Percentiles rank a stretch among this genome's conserved stretches.
Evolutionary conservation across 805 yeast species (phyloP).

Genomic region (Starmerella powellii): DNA sequence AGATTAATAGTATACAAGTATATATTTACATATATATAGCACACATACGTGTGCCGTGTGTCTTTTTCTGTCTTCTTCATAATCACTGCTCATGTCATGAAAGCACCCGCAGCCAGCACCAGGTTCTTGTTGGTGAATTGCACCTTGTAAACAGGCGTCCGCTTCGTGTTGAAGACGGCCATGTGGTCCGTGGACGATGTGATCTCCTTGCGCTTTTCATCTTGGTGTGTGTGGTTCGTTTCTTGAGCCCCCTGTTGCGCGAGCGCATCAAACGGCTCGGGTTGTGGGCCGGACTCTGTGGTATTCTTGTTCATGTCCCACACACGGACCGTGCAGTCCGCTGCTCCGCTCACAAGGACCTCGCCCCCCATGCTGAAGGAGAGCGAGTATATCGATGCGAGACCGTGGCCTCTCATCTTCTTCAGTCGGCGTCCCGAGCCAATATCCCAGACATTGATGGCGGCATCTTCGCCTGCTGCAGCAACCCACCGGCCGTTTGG

Average conservation of each 20-base stretch:
- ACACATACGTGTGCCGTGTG: no score
- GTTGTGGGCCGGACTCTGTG: constrained; percentile 66
- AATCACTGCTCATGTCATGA: constrained; percentile 27
- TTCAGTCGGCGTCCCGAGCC: constrained; percentile 83
- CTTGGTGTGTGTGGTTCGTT: constrained; percentile 19
- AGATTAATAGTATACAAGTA: neutral
- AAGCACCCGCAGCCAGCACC: constrained; percentile 89
- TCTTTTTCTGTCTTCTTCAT: no score
- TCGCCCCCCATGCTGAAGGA: constrained; percentile 80
- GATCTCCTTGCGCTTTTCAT: constrained; percentile 42
- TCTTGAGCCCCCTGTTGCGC: constrained; percentile 15
- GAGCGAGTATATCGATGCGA: constrained; percentile 71
- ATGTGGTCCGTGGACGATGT: constrained; percentile 81
- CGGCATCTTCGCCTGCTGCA: constrained; percentile 84
- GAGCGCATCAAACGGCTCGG: constrained; percentile 44
- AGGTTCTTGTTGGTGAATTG: constrained; percentile 83
- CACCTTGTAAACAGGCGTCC: constrained; percentile 86
- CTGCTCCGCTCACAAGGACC: constrained; percentile 80
- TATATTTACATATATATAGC: neutral
- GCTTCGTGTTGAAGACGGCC: constrained; percentile 87
- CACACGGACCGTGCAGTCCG: constrained; percentile 83
- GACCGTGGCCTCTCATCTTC: constrained; percentile 90
- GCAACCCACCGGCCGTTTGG: constrained; percentile 98
- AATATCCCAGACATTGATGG: constrained; percentile 84
- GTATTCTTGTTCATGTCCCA: constrained; percentile 93